A percentile compares a stretch with the other conserved stretches of the same genome.
These are phyloP conservation scores for Lathyrus tuberosus DNA, from an alignment of 306 rosid species.

Conservation along the genomic window DNA sequence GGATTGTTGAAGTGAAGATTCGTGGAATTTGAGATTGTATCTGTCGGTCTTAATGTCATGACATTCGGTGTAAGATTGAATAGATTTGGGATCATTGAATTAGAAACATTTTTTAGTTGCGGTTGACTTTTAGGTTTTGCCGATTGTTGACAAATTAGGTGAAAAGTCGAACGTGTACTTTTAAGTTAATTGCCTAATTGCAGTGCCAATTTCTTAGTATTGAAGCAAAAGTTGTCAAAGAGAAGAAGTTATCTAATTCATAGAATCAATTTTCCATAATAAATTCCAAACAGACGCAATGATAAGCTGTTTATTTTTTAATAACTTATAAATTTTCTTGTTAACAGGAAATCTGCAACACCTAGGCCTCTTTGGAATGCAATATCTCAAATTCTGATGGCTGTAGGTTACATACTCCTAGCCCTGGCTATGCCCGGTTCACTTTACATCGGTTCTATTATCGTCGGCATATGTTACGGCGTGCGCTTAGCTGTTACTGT, in stretches of 20 bases:
- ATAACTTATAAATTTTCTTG: not conserved
- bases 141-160: not conserved
- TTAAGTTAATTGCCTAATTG: conserved; percentile 1
- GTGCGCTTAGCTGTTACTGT: conserved; percentile 77
- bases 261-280: too few species aligned
- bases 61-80: conserved; percentile 2
- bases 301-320: not conserved
- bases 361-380: conserved; percentile 79
- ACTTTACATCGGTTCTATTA: conserved; percentile 69
- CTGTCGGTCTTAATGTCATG: not conserved
- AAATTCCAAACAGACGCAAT: too few species aligned
- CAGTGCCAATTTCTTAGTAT: not conserved
- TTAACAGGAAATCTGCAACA: conserved; percentile 57
- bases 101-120: not conserved
- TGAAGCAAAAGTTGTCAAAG: too few species aligned
- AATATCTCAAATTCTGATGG: conserved; percentile 79
- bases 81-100: not conserved
- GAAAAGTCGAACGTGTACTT: not conserved
- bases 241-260: too few species aligned
- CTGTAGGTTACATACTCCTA: conserved; percentile 69
- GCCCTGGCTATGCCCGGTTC: conserved; percentile 86
- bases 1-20: conserved; percentile 4
- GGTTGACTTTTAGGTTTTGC: conserved; percentile 12
- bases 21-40: conserved; percentile 1
- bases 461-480: conserved; percentile 86